phyloP scores from a whole-genome alignment of 257 asterid genomes.

The Parsonsia alboflavescens region DNA sequence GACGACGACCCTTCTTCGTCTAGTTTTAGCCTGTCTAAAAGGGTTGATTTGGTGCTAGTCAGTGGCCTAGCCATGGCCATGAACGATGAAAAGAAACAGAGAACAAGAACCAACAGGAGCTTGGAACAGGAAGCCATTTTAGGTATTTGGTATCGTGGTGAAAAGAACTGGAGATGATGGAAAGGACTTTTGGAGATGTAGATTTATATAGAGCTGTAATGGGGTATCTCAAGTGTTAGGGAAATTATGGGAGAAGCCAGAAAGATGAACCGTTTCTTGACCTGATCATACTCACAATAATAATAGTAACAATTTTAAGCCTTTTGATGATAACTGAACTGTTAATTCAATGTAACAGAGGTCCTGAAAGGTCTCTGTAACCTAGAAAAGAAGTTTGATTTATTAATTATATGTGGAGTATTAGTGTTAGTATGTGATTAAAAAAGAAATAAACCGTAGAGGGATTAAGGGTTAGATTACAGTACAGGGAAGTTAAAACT shows the following conservation, averaged over 20 bases:
- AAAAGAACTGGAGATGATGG: background rate
- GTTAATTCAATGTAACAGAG: background rate
- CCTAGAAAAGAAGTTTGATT: background rate
- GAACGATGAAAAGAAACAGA: constrained; percentile 23
- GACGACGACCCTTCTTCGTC: constrained; percentile 34
- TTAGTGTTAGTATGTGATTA: background rate
- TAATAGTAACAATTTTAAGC: background rate
- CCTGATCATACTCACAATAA: background rate
- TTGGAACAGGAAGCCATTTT: constrained; percentile 31
- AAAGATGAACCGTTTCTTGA: background rate
- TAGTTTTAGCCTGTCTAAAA: constrained; percentile 28
- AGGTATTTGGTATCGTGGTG: background rate
- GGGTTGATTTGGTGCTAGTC: constrained; percentile 11
- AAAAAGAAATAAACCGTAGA: no score
- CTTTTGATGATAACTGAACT: background rate
- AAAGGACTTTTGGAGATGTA: background rate
- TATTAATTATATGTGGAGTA: no score
- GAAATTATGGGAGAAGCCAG: background rate
- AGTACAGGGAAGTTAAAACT: background rate
- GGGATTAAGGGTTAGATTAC: background rate
- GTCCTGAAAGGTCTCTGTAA: background rate
- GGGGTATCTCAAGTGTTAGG: background rate
- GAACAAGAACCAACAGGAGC: constrained; percentile 11
- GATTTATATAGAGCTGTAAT: constrained; percentile 1
- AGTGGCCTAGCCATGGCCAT: constrained; percentile 22